Conservation (phyloP, 2,329 filamentous ascomycete genomes). For the Hysterium pulicare region DNA sequence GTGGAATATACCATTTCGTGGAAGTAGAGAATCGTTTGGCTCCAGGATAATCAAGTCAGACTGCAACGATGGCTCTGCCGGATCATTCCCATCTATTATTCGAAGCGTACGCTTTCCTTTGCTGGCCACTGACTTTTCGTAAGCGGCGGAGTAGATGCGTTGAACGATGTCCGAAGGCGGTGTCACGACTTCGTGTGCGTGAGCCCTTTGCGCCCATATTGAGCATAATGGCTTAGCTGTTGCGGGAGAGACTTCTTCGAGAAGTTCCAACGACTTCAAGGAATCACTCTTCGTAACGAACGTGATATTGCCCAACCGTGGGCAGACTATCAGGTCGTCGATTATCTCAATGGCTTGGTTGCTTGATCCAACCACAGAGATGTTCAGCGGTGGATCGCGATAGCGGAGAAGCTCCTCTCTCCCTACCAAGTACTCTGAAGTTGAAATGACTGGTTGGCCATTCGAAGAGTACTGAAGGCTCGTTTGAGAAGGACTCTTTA, state of each 20-base stretch:
- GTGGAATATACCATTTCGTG: conserved; percentile 23
- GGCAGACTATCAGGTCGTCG: conserved; percentile 31
- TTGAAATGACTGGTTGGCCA: conserved; percentile 33
- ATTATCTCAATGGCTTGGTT: conserved; percentile 27
- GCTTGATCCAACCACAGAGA: conserved; percentile 30
- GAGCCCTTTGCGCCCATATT: conserved; percentile 28
- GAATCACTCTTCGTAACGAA: conserved; percentile 32
- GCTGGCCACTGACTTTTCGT: conserved; percentile 34
- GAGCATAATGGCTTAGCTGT: conserved; percentile 30
- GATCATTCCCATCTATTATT: conserved; percentile 24
- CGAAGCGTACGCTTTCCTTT: conserved; percentile 28
- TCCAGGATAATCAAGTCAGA: conserved; percentile 32
- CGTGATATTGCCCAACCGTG: conserved; percentile 33
- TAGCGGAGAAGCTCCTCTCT: conserved; percentile 27
- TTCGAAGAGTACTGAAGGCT: conserved; percentile 7
- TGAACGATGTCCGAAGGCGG: conserved; percentile 29
- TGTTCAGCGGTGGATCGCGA: conserved; percentile 26
- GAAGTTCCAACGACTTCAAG: conserved; percentile 24
- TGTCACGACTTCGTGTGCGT: conserved; percentile 17
- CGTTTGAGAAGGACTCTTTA: neutral
- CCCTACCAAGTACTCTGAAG: conserved; percentile 27
- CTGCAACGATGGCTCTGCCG: conserved; percentile 19
- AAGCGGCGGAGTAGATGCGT: conserved; percentile 31
- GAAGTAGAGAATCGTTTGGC: conserved; percentile 6
- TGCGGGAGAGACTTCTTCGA: conserved; percentile 13